Conservation (phyloP, 805 yeast species). For the Kazachstania bromeliacearum region DNA sequence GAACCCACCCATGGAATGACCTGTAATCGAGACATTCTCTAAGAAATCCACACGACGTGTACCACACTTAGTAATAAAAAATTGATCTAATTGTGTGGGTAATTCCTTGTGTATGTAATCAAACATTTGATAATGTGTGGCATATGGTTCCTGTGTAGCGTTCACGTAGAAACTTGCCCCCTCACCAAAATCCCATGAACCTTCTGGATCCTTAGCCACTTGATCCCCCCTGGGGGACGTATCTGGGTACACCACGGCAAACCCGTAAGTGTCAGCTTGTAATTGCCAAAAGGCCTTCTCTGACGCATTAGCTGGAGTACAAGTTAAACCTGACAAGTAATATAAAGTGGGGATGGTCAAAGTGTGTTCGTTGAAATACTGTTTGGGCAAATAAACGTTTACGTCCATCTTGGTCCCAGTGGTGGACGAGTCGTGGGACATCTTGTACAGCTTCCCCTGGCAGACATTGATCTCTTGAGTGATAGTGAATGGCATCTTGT, state of each 20-base stretch:
- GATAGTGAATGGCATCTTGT: slow-evolving; percentile 35
- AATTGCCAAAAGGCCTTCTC: slow-evolving; percentile 87
- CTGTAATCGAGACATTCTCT: slow-evolving; percentile 63
- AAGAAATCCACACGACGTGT: slow-evolving; percentile 43
- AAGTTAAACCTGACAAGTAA: slow-evolving; percentile 82
- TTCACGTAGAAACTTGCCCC: slow-evolving; percentile 94
- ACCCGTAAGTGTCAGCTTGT: slow-evolving; percentile 70
- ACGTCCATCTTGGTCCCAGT: slow-evolving; percentile 73
- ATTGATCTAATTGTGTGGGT: slow-evolving; percentile 39
- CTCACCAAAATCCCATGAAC: slow-evolving; percentile 77
- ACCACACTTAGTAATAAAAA: slow-evolving; percentile 29
- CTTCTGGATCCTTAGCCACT: slow-evolving; percentile 60
- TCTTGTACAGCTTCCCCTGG: slow-evolving; percentile 69
- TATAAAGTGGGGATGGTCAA: slow-evolving; percentile 76
- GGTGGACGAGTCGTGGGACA: slow-evolving; percentile 58
- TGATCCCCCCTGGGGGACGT: slow-evolving; percentile 88
- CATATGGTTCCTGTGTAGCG: slow-evolving; percentile 68
- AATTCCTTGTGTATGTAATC: slow-evolving; percentile 71
- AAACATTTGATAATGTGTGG: slow-evolving; percentile 73
- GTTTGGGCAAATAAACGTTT: slow-evolving; percentile 71
- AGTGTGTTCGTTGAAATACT: slow-evolving; percentile 22
- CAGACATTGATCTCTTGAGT: slow-evolving; percentile 47
- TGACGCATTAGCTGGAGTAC: slow-evolving; percentile 86
- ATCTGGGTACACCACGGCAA: slow-evolving; percentile 89
- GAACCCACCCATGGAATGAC: slow-evolving; percentile 98